These are phyloP conservation scores for Potentilla sterilis DNA, from an alignment of 306 rosid species.

Conservation along the genomic window DNA sequence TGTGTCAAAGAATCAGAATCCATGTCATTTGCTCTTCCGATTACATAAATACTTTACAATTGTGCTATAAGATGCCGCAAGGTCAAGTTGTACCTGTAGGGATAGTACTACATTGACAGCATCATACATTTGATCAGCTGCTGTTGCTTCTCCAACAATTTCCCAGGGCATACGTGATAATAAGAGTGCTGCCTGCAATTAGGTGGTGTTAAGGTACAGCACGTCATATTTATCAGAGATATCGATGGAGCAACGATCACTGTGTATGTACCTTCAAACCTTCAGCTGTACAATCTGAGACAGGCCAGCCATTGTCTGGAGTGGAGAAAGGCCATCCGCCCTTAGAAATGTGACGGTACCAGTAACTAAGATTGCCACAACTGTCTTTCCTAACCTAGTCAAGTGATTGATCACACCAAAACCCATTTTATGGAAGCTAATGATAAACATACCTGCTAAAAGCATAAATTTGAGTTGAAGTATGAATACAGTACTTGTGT, in stretches of 20 bases:
- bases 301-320: conserved; percentile 66
- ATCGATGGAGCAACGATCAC: not conserved
- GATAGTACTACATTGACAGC: conserved; percentile 63
- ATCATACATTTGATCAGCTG: conserved; percentile 33
- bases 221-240: not conserved
- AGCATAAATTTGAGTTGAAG: not conserved
- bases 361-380: conserved; percentile 33
- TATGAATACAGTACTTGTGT: conserved; percentile 48
- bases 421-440: not conserved
- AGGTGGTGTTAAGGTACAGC: not conserved
- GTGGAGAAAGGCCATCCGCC: conserved; percentile 88
- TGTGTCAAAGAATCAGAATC: not conserved
- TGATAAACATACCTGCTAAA: not conserved
- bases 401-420: not conserved
- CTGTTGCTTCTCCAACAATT: conserved; percentile 48
- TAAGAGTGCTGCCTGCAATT: conserved; percentile 50
- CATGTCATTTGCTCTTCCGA: not conserved
- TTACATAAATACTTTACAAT: not conserved
- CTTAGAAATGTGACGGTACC: conserved; percentile 64
- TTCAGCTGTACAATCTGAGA: conserved; percentile 72
- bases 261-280: conserved; percentile 52
- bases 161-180: conserved; percentile 52
- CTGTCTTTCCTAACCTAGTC: conserved; percentile 41
- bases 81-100: conserved; percentile 47
- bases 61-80: not conserved